phyloP scores from a whole-genome alignment of 768 basidiomycete species.

The Tylopilus vinaceipallidus region DNA sequence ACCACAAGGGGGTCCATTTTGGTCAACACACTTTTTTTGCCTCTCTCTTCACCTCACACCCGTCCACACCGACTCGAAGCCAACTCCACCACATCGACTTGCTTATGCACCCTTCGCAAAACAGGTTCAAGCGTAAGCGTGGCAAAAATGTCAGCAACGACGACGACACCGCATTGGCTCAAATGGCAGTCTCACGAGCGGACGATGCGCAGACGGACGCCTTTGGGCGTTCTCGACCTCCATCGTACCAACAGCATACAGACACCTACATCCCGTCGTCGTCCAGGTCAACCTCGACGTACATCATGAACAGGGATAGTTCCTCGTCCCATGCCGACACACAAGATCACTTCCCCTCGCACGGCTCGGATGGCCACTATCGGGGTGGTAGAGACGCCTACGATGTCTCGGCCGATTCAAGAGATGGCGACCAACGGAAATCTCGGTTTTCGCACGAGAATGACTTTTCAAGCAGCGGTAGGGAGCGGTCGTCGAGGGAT shows the following conservation, averaged over 20 bases:
- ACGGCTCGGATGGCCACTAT: conserved; percentile 49
- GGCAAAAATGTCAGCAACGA: conserved; percentile 50
- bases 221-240: conserved; percentile 52
- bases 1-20: conserved; percentile 29
- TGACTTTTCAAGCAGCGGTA: conserved; percentile 39
- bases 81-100: conserved; percentile 17
- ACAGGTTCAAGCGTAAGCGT: conserved; percentile 50
- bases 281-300: conserved; percentile 43
- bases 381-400: conserved; percentile 50
- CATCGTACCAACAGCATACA: conserved; percentile 36
- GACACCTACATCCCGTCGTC: conserved; percentile 47
- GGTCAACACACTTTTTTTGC: conserved; percentile 29
- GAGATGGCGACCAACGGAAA: conserved; percentile 47
- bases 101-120: conserved; percentile 39
- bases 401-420: conserved; percentile 38
- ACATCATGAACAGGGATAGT: conserved; percentile 49
- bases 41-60: conserved; percentile 19
- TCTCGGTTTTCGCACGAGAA: conserved; percentile 39
- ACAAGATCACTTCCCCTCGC: conserved; percentile 41
- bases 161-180: conserved; percentile 40
- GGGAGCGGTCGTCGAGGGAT: conserved; percentile 47
- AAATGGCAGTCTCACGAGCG: conserved; percentile 41
- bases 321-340: conserved; percentile 47
- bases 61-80: conserved; percentile 19
- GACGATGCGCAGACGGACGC: conserved; percentile 53